Evolutionary conservation across 768 basidiomycete genomes (phyloP).

Genomic region (Boletus eberwhitei): DNA sequence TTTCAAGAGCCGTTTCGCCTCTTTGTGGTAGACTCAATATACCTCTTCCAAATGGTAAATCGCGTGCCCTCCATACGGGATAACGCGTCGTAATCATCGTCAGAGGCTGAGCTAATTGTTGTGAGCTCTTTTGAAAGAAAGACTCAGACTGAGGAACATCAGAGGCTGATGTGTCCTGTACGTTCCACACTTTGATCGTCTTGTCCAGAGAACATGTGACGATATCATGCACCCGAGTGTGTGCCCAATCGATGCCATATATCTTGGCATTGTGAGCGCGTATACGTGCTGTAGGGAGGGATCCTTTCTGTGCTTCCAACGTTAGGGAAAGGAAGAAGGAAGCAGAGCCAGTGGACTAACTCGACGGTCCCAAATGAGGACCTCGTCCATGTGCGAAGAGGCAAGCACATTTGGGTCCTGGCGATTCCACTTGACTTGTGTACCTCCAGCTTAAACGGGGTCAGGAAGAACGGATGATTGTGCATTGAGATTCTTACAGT

Average conservation of each 20-base stretch:
- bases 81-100: constrained; percentile 68
- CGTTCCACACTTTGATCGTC: constrained; percentile 83
- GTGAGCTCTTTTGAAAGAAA: constrained; percentile 6
- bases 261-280: constrained; percentile 87
- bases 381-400: constrained; percentile 82
- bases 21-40: constrained; percentile 86
- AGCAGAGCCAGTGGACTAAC: constrained; percentile 41
- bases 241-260: constrained; percentile 97
- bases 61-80: constrained; percentile 92
- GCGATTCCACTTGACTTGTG: constrained; percentile 97
- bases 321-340: constrained; percentile 4
- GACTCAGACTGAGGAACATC: constrained; percentile 13
- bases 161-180: constrained; percentile 19
- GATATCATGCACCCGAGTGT: constrained; percentile 67
- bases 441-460: constrained; percentile 63
- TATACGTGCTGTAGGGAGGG: constrained; percentile 71
- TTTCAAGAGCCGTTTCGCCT: constrained; percentile 77
- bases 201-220: constrained; percentile 95
- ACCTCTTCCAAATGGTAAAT: constrained; percentile 89
- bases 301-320: constrained; percentile 65
- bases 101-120: constrained; percentile 36
- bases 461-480: not conserved
- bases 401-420: constrained; percentile 84
- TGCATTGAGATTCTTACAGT: constrained; percentile 34
- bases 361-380: constrained; percentile 92